Evolutionary conservation across 768 basidiomycete genomes (phyloP), one percentile per base, ranked within the genome.

Genomic region (Sistotremastrum niveocremeum): DNA sequence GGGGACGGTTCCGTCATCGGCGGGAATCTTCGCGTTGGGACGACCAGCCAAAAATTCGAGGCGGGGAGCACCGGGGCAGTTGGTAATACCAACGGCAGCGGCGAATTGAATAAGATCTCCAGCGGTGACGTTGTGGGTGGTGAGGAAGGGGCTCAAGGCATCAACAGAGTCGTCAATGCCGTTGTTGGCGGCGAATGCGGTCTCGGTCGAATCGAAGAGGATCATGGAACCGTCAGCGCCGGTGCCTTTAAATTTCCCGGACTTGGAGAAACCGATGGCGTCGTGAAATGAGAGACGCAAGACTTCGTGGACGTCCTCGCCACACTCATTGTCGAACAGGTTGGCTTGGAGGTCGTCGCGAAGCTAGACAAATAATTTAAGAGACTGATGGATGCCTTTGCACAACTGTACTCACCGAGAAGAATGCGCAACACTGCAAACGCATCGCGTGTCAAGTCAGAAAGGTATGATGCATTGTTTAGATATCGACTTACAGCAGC

Each of bases 141-240:
- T 31, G 11, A 56, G 48, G 51, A 56, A 53, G 1, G 51, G 57
- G 11, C 45, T 49, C 37, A 54, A 47, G 41, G 46, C 47, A 30
- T 53, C 52, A 12, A 59, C 55, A 35, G 39, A 51, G 37, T 59
- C 57, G 44, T 50, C 52, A 42, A 57, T 57, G 32, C 57, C 57
- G 34, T 47, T 44, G 50, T 59, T 59, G 5, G 57, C 57, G 2
- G 31, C 36, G 52, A 59, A 59, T 36, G 46, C 47, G 11, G 55
- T 46, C 51, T 59, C 57, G 2, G 33, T 34, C 8, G 10, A 6
- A 2, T 4, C 10, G 20, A 31, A 44, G 36, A 44, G 42, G 3
- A 44, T 44, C 29, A 44, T 44, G 28, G 42, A 44, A 12, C 42
- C 42, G 11, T 44, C 42, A 30, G 42, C 42, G 6, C 42, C 42